Percentiles rank a stretch among this genome's conserved stretches.
phyloP scores from a whole-genome alignment of 2,329 filamentous ascomycete species.

The Trichocomaceae sp. region DNA sequence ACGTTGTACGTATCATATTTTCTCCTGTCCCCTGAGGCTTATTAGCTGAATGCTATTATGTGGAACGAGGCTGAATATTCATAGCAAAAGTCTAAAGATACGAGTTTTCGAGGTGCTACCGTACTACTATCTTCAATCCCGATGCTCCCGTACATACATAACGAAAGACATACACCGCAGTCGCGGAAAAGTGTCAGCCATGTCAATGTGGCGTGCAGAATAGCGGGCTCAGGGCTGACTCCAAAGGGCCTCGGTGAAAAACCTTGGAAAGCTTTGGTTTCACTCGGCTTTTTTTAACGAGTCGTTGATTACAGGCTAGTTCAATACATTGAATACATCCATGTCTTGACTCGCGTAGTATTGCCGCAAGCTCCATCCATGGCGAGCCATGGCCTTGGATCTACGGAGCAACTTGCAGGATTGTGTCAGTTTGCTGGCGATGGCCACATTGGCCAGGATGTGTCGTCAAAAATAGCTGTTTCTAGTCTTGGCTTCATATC shows the following conservation, averaged over 20 bases:
- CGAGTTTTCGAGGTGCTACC: too few species aligned
- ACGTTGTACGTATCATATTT: too few species aligned
- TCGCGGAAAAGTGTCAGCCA: neutral
- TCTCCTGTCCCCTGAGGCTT: too few species aligned
- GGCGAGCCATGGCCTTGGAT: neutral
- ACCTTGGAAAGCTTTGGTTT: neutral
- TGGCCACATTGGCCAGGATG: neutral
- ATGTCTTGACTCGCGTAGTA: neutral
- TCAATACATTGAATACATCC: neutral
- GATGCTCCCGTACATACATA: too few species aligned
- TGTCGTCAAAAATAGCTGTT: neutral
- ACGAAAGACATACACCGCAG: neutral
- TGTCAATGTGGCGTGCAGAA: neutral
- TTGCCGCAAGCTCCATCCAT: neutral
- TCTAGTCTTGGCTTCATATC: neutral
- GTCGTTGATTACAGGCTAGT: neutral
- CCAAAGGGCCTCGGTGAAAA: neutral
- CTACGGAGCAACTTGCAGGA: neutral
- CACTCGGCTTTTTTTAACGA: neutral
- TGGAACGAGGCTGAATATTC: too few species aligned
- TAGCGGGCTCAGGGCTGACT: neutral
- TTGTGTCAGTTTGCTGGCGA: neutral
- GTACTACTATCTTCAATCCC: neutral
- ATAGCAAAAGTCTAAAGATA: too few species aligned
- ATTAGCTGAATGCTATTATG: too few species aligned